phyloP scores from a whole-genome alignment of 345 rosid genomes.

The Raphanus raphanistrum region DNA sequence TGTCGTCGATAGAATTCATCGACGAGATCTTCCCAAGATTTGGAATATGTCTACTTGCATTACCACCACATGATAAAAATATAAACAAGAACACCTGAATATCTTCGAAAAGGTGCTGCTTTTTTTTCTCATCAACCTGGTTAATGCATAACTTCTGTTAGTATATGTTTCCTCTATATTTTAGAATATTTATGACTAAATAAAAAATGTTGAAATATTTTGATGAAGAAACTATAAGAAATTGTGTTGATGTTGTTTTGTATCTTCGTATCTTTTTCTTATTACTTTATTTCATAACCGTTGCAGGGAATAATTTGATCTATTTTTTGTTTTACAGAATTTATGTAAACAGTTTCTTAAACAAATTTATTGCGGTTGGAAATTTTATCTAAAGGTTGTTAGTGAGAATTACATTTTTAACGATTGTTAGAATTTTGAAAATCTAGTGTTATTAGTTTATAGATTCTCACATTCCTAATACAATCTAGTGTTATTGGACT shows the following conservation, averaged over 20 bases:
- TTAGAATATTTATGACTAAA: neutral
- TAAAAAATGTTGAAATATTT: neutral
- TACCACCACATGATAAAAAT: constrained; percentile 16
- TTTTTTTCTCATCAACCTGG: neutral
- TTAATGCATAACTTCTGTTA: neutral
- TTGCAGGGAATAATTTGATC: neutral
- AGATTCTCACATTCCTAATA: no score
- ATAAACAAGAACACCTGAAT: constrained; percentile 36
- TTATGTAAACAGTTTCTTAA: neutral
- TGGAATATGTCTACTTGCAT: constrained; percentile 40
- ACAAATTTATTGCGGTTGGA: neutral
- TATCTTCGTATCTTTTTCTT: neutral
- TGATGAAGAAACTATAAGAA: neutral
- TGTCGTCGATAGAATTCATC: constrained; percentile 40
- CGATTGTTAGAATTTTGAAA: no score
- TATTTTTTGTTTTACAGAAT: neutral
- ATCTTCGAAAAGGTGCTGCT: constrained; percentile 23
- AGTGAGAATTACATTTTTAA: no score
- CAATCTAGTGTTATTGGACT: no score
- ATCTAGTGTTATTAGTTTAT: no score
- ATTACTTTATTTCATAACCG: neutral
- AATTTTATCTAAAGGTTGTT: no score
- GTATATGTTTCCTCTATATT: neutral
- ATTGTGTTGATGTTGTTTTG: neutral
- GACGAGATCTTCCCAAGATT: constrained; percentile 45